Evolutionary conservation across 805 yeast species (phyloP).

Genomic region (Wickerhamiella parazyma): DNA sequence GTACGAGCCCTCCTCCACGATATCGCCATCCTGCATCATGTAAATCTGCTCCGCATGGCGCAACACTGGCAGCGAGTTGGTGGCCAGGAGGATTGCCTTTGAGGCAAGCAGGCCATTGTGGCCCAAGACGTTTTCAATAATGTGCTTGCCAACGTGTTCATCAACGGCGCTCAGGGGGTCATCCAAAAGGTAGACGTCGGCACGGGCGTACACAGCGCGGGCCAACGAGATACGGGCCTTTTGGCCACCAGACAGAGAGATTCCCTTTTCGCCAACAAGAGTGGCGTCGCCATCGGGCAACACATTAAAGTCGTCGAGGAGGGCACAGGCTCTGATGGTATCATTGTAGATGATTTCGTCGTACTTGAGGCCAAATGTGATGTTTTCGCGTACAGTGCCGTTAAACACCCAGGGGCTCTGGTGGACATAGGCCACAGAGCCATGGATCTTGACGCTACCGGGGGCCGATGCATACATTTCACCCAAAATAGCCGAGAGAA

Average conservation of each 20-base stretch:
- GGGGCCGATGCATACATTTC: conserved; percentile 54
- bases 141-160: conserved; percentile 73
- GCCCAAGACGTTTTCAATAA: conserved; percentile 65
- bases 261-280: conserved; percentile 76
- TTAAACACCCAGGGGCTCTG: conserved; percentile 95
- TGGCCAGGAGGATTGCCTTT: conserved; percentile 68
- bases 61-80: conserved; percentile 74
- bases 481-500: conserved; percentile 70
- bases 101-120: conserved; percentile 60
- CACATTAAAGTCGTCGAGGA: conserved; percentile 48
- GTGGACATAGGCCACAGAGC: conserved; percentile 76
- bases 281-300: conserved; percentile 66
- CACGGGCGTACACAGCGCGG: conserved; percentile 58
- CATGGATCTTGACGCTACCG: conserved; percentile 61
- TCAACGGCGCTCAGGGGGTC: conserved; percentile 80
- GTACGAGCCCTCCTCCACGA: conserved; percentile 28
- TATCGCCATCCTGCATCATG: conserved; percentile 42
- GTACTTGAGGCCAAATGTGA: conserved; percentile 48
- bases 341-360: conserved; percentile 38
- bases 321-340: conserved; percentile 52
- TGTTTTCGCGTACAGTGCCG: conserved; percentile 72
- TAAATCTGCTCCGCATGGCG: conserved; percentile 58
- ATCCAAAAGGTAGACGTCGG: conserved; percentile 56
- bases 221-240: conserved; percentile 73
- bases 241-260: conserved; percentile 80